These are phyloP conservation scores for Podosphaera leucotricha DNA, from an alignment of 2,329 filamentous ascomycete genomes.

Conservation along the genomic window DNA sequence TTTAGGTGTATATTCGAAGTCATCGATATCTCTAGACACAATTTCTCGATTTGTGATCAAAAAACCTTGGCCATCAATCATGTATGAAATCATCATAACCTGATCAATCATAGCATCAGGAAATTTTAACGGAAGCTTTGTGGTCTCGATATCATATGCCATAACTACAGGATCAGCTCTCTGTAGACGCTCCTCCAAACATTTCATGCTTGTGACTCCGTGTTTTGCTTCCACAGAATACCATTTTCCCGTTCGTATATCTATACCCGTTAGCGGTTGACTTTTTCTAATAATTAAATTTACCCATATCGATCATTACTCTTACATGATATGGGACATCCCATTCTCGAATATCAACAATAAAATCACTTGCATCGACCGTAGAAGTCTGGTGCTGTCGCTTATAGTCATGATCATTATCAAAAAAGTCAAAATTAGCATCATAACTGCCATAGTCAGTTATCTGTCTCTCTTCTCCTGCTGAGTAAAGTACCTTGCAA, in stretches of 20 bases:
- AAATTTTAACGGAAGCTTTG: conserved; percentile 87
- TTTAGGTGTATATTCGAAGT: conserved; percentile 96
- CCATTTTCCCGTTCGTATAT: conserved; percentile 92
- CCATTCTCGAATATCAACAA: conserved; percentile 97
- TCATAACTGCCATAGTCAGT: conserved; percentile 30
- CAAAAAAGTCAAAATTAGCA: conserved; percentile 83
- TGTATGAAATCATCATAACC: conserved; percentile 99
- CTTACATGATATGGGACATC: conserved; percentile 98
- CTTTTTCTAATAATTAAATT: conserved; percentile 5
- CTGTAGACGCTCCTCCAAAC: conserved; percentile 67
- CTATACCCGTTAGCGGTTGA: conserved; percentile 22
- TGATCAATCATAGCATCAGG: conserved; percentile 86
- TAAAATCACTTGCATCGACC: conserved; percentile 82
- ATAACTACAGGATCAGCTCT: conserved; percentile 93
- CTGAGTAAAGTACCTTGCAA: conserved; percentile 43
- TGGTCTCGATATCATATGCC: conserved; percentile 98
- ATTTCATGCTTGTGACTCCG: conserved; percentile 58
- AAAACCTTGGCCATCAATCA: conserved; percentile 97
- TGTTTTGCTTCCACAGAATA: conserved; percentile 91
- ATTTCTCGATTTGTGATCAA: conserved; percentile 96
- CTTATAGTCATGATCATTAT: conserved; percentile 61
- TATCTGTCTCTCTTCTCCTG: background rate
- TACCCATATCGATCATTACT: conserved; percentile 87
- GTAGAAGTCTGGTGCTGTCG: conserved; percentile 52
- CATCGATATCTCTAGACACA: conserved; percentile 86